These are phyloP conservation scores for Urochloa ruziziensis DNA, from an alignment of 176 grass and related monocot species.

Conservation along the genomic window DNA sequence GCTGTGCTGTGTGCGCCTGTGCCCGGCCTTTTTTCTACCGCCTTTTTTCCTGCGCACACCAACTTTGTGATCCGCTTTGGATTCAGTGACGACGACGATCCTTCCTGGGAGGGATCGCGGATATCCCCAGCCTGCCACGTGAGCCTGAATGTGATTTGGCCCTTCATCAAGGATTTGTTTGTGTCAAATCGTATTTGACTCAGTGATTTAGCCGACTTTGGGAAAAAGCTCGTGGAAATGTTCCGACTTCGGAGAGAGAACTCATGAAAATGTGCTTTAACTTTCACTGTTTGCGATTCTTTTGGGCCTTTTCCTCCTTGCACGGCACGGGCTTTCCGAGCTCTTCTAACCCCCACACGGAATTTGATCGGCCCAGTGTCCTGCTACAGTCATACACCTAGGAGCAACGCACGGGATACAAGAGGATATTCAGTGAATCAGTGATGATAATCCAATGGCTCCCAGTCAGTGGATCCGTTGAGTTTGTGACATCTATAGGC, in stretches of 20 bases:
- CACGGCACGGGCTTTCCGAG: constrained; percentile 9
- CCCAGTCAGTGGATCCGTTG: no score
- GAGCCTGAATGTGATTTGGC: not conserved
- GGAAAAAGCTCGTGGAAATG: not conserved
- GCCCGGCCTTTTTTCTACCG: not conserved
- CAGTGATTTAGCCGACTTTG: not conserved
- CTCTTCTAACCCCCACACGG: not conserved
- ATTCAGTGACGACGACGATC: constrained; percentile 15
- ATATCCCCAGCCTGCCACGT: not conserved
- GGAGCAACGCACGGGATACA: not conserved
- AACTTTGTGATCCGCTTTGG: constrained; percentile 38
- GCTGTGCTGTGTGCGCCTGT: not conserved
- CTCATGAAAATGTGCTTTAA: not conserved
- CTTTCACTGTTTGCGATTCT: constrained; percentile 6
- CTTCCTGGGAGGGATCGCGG: not conserved
- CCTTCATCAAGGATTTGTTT: not conserved
- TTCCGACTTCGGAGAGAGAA: not conserved
- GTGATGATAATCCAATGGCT: not conserved
- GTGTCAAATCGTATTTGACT: not conserved
- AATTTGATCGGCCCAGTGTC: constrained; percentile 18
- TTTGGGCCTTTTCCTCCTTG: not conserved
- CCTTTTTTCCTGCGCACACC: constrained; percentile 1
- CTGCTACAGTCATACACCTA: not conserved
- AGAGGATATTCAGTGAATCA: not conserved
- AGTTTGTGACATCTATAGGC: not conserved